Evolutionary conservation across 306 rosid species (phyloP), one percentile per base, ranked within the genome.

Genomic region (Lablab purpureus): DNA sequence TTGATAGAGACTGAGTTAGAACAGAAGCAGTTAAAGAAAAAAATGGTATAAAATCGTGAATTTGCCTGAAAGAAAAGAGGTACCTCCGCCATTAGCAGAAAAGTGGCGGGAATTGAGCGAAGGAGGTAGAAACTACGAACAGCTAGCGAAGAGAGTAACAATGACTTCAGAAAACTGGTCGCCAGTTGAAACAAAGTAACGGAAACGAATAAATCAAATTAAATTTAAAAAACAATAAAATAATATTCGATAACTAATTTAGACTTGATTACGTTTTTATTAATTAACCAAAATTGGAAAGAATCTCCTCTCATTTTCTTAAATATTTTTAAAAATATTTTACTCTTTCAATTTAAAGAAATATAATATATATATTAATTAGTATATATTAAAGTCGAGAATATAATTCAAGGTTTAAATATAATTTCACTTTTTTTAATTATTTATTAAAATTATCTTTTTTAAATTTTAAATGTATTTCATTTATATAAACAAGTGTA

Each of bases 21-120:
- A 47, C 28, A 32, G 71, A 65, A 64, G 27, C 13, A 27, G 7
- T 18, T 2, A 7, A 15, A 59, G 32, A 69, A 76, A 40, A 30
- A 79, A 21, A 32, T 0, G 9, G 13, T 4, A 58, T 0, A 2
- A 18, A 19, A 67, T 56, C 21, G 51, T 43, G 62, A 66, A 73
- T 8, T 66, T 51, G 4, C 1, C 3, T 23, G 51, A 76, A 83
- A 76, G 80, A 45, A 77, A 74, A 85, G 71, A 65, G 25, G 85
- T 81, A 91, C 97, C 97, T 86, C 51, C 34, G 77, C 71, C 1
- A 7, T 14, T 58, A 55, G 85, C 17, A 85, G 80, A 80, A 85
- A 84, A 88, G 86, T 88, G 92, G 94, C 92, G 90, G 92, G 90
- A 92, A 92, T 86, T 73, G 85, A 91, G 78, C 83, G 70, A 74